These are phyloP conservation scores for Vitis hybrid DNA, from an alignment of 177 flowering plant genomes.

Conservation along the genomic window DNA sequence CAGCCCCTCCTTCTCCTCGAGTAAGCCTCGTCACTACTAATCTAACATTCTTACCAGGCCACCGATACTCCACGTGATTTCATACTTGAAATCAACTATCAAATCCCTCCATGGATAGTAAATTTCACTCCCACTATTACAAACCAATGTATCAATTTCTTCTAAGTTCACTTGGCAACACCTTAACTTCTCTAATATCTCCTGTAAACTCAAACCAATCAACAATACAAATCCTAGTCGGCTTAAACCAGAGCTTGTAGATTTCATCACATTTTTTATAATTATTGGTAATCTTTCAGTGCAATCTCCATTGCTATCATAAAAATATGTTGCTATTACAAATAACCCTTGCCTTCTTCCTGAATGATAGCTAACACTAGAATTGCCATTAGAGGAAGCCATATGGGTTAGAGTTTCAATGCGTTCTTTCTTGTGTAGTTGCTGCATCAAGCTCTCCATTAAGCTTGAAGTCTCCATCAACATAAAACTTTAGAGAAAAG, in stretches of 20 bases:
- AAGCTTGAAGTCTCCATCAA: slow-evolving; percentile 60
- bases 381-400: slow-evolving; percentile 23
- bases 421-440: slow-evolving; percentile 48
- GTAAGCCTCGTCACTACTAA: slow-evolving; percentile 55
- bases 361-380: slow-evolving; percentile 33
- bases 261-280: slow-evolving; percentile 41
- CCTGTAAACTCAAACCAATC: slow-evolving; percentile 58
- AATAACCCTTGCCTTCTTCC: slow-evolving; percentile 61
- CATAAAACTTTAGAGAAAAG: slow-evolving; percentile 66
- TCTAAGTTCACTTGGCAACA: slow-evolving; percentile 38
- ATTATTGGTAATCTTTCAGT: slow-evolving; percentile 28
- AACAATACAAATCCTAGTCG: slow-evolving; percentile 48
- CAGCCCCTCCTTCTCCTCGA: slow-evolving; percentile 29
- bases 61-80: slow-evolving; percentile 63
- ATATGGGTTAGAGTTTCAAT: slow-evolving; percentile 49
- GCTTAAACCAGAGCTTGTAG: slow-evolving; percentile 26
- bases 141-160: slow-evolving; percentile 68
- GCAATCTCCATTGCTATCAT: slow-evolving; percentile 29
- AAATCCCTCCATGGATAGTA: slow-evolving; percentile 69
- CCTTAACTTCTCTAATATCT: slow-evolving; percentile 45
- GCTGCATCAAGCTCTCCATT: slow-evolving; percentile 54
- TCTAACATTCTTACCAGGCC: slow-evolving; percentile 70
- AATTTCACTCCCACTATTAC: slow-evolving; percentile 77
- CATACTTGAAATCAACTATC: slow-evolving; percentile 59
- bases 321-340: slow-evolving; percentile 64